Conservation (phyloP, 257 asterid genomes). For the Ophiorrhiza pumila region DNA sequence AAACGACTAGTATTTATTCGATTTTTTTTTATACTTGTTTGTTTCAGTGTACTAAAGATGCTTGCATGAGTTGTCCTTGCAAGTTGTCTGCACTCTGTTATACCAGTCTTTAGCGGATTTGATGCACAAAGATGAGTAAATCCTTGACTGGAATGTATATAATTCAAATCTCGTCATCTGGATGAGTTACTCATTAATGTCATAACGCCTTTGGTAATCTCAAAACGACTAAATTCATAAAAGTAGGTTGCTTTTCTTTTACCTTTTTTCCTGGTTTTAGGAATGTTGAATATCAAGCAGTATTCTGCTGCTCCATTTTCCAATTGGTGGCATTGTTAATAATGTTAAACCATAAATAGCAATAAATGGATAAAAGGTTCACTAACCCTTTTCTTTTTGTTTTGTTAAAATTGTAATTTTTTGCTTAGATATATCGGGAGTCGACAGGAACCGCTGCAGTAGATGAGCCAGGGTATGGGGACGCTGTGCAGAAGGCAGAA, state of each 20-base stretch:
- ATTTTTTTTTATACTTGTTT: background rate
- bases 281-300: background rate
- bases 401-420: background rate
- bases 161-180: background rate
- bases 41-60: too few species aligned
- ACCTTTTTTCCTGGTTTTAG: background rate
- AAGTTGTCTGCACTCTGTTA: background rate
- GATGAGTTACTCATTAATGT: background rate
- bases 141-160: background rate
- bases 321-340: background rate
- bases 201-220: too few species aligned
- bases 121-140: background rate
- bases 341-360: background rate
- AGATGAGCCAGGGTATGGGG: slow-evolving; percentile 59
- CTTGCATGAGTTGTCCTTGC: background rate
- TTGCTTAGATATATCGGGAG: slow-evolving; percentile 62
- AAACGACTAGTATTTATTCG: too few species aligned
- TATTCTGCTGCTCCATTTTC: background rate
- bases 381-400: background rate
- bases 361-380: background rate
- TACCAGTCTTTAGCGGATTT: background rate
- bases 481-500: slow-evolving; percentile 84
- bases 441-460: slow-evolving; percentile 73
- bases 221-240: too few species aligned
- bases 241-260: background rate